Evolutionary conservation across 2,329 filamentous ascomycete species (phyloP), one percentile per base, ranked within the genome.

Genomic region (Colletotrichum cereale): DNA sequence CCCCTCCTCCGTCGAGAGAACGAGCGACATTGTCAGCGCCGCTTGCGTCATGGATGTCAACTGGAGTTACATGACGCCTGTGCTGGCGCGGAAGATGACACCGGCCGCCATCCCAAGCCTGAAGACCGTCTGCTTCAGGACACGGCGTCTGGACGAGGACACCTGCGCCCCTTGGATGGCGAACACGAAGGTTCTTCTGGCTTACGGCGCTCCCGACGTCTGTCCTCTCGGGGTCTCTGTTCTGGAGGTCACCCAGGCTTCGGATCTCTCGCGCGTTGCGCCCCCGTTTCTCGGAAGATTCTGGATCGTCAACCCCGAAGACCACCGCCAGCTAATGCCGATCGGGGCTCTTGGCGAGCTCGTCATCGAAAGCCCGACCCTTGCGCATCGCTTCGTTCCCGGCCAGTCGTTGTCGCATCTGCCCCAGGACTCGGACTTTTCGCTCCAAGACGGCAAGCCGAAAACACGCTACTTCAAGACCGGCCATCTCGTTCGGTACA

Each of bases 311-410:
- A 86, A 86, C 60, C 83, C 85, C 0, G 83, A 88, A 4, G 84
- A 89, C 64, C 82, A 83, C 38, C 83, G 83, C 72, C 84, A 83
- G 42, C 81, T 87, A 47, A 83, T 87, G 80, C 87, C 87, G 0
- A 78, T 88, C 16, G 89, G 89, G 1, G 83, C 86, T 0, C 80
- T 88, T 1, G 88, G 88, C 0, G 89, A 92, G 75, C 80, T 92
- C 2, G 83, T 90, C 4, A 86, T 92, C 42, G 88, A 91, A 74
- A 88, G 89, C 0, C 86, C 87, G 0, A 87, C 82, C 0, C 75
- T 86, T 8, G 83, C 82, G 2, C 81, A 83, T 71, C 79, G 79
- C 5, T 81, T 84, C 53, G 67, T 77, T 0, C 75, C 77, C 0
- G 80, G 80, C 5, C 73, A 73, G 11, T 74, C 79, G 0, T 72